Conservation (phyloP, 345 rosid species). For the Zanthoxylum bungeanum region DNA sequence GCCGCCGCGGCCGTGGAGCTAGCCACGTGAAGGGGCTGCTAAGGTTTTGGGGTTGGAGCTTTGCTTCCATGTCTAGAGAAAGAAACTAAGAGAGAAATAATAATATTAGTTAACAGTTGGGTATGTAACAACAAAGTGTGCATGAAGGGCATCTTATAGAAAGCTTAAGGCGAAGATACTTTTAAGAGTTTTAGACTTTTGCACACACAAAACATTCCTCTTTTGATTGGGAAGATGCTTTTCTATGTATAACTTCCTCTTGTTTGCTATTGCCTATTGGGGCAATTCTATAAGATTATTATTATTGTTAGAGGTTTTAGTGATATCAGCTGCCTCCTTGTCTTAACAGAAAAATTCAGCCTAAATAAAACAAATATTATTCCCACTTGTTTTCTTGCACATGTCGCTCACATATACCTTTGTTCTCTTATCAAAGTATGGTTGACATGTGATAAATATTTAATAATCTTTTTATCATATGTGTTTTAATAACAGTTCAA, state of each 20-base stretch:
- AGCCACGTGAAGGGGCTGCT: too few relatives aligned
- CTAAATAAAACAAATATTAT: not conserved
- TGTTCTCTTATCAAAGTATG: too few relatives aligned
- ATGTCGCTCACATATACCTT: too few relatives aligned
- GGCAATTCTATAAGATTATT: not conserved
- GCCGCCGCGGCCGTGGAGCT: too few relatives aligned
- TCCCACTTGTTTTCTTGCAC: not conserved
- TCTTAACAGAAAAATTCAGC: not conserved
- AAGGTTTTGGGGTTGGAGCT: constrained; percentile 15
- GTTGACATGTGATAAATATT: too few relatives aligned
- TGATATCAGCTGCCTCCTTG: not conserved
- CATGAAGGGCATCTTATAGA: constrained; percentile 3
- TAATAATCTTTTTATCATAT: too few relatives aligned
- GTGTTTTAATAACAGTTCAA: too few relatives aligned
- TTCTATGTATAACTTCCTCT: not conserved
- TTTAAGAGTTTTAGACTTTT: constrained; percentile 2
- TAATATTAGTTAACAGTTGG: not conserved
- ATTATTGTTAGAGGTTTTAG: not conserved
- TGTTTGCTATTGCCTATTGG: not conserved
- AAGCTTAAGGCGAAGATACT: not conserved
- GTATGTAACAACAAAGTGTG: not conserved
- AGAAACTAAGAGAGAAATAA: not conserved
- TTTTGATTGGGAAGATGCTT: not conserved
- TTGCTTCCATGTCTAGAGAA: constrained; percentile 32
- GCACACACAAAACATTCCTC: not conserved